Evolutionary conservation across 495 filamentous ascomycete species (phyloP).

Genomic region (Rusavskia elegans): DNA sequence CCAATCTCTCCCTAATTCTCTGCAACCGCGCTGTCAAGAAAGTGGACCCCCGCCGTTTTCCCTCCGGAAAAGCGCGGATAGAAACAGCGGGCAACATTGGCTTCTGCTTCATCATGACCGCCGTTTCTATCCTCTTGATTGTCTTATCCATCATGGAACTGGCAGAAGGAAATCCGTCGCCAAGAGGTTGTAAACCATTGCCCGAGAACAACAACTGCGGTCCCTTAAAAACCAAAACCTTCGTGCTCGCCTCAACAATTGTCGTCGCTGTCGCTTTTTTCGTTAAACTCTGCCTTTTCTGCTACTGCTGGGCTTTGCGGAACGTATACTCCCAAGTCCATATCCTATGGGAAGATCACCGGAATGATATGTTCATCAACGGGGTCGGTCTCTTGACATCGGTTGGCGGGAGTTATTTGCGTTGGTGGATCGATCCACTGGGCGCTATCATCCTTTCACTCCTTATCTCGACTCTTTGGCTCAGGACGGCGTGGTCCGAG

Average conservation of each 20-base stretch:
- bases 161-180: conserved; percentile 12
- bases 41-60: conserved; percentile 82
- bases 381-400: conserved; percentile 83
- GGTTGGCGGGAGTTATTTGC: conserved; percentile 69
- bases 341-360: conserved; percentile 86
- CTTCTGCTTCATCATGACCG: conserved; percentile 93
- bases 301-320: conserved; percentile 84
- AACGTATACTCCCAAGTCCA: conserved; percentile 80
- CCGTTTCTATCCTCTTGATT: conserved; percentile 81
- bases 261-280: conserved; percentile 72
- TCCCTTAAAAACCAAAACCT: conserved; percentile 28
- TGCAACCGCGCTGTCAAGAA: conserved; percentile 75
- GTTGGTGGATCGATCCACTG: conserved; percentile 91
- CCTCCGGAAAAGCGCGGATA: conserved; percentile 83
- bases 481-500: conserved; percentile 70
- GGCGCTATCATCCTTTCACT: conserved; percentile 74
- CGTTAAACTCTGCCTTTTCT: conserved; percentile 71
- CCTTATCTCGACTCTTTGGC: conserved; percentile 65
- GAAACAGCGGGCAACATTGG: conserved; percentile 94
- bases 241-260: conserved; percentile 75
- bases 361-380: conserved; percentile 80
- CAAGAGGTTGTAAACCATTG: not conserved
- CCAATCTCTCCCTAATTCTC: conserved; percentile 76
- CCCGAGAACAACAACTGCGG: conserved; percentile 20
- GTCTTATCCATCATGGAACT: conserved; percentile 69